Percentiles rank a stretch among this genome's conserved stretches.
Conservation (phyloP, 2,329 filamentous ascomycete genomes). For the Colletotrichum spaethianum region DNA sequence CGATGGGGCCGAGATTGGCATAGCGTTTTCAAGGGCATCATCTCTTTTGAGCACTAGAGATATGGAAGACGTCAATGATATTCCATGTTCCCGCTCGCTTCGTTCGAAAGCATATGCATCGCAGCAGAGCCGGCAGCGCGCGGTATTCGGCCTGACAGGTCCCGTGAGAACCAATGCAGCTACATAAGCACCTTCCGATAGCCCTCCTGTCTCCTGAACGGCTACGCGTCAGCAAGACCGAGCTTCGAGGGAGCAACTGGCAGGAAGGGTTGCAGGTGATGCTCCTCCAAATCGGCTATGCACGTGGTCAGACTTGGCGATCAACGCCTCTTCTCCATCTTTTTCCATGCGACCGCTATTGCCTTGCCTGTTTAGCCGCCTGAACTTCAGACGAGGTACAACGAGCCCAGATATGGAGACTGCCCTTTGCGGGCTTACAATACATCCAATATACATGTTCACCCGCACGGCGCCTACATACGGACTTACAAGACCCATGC, state of each 20-base stretch:
- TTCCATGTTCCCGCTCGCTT: constrained; percentile 15
- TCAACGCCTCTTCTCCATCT: constrained; percentile 14
- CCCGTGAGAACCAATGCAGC: constrained; percentile 26
- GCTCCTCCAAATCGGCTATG: constrained; percentile 2
- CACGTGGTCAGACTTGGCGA: constrained; percentile 3
- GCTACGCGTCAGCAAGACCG: constrained; percentile 25
- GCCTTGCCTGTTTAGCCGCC: constrained; percentile 26
- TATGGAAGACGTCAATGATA: constrained; percentile 11
- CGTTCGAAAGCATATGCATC: not conserved
- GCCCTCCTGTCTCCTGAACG: constrained; percentile 12
- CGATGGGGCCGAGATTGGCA: not conserved
- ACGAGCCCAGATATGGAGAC: constrained; percentile 8
- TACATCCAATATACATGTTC: constrained; percentile 9
- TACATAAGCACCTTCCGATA: constrained; percentile 31
- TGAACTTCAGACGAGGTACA: constrained; percentile 16
- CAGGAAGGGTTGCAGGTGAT: not conserved
- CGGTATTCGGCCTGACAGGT: constrained; percentile 5
- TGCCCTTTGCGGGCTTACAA: not conserved
- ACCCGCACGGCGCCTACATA: constrained; percentile 2
- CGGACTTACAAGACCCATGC: constrained; percentile 12
- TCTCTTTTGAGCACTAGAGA: constrained; percentile 2
- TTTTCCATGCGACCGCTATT: not conserved
- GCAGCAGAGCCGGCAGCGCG: not conserved
- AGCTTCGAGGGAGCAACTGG: constrained; percentile 11
- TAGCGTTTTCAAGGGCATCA: not conserved